Evolutionary conservation across 2,329 filamentous ascomycete species (phyloP).

Genomic region (Herpomyces periplanetae): DNA sequence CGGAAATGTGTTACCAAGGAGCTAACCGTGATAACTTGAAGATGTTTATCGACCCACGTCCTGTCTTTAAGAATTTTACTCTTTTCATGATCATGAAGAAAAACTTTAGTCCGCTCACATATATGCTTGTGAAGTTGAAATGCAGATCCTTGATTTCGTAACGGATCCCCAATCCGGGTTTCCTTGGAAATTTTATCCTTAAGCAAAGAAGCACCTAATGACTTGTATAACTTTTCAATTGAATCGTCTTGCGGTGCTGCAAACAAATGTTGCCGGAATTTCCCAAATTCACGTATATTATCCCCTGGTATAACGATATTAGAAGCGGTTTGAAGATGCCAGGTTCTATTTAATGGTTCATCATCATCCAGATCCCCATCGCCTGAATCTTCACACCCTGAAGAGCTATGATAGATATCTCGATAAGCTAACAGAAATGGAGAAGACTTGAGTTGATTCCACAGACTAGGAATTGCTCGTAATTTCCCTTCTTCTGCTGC

Average conservation of each 20-base stretch:
- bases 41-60: constrained; percentile 58
- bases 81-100: constrained; percentile 40
- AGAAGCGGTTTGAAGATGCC: constrained; percentile 27
- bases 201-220: constrained; percentile 35
- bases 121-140: constrained; percentile 35
- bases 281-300: constrained; percentile 51
- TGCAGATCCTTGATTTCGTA: constrained; percentile 25
- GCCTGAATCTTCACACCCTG: too few species aligned
- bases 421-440: constrained; percentile 49
- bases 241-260: constrained; percentile 62
- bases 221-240: constrained; percentile 45
- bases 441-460: constrained; percentile 29
- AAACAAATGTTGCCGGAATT: constrained; percentile 50
- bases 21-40: constrained; percentile 35
- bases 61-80: constrained; percentile 52
- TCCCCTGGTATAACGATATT: constrained; percentile 45
- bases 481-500: constrained; percentile 28
- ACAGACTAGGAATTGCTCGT: constrained; percentile 38
- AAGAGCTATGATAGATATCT: constrained; percentile 21
- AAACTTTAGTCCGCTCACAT: constrained; percentile 52
- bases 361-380: constrained; percentile 10
- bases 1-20: too few species aligned
- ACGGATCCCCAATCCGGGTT: constrained; percentile 23
- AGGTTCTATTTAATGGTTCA: constrained; percentile 21
- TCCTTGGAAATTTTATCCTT: constrained; percentile 41